Conservation (phyloP, 768 basidiomycete species). For the Xerocomellus intermedius region DNA sequence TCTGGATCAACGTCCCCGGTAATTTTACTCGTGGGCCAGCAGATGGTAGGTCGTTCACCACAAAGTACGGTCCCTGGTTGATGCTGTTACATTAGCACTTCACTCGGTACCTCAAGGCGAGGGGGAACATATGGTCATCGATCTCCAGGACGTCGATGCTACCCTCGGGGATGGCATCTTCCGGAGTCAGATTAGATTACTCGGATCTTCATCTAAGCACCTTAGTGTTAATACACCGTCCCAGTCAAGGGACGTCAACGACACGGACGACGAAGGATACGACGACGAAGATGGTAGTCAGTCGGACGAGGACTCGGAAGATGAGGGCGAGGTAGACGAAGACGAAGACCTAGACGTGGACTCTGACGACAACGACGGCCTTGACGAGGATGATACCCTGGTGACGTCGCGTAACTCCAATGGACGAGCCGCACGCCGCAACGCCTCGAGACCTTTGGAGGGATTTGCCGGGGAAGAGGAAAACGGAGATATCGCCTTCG, state of each 20-base stretch:
- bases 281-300: conserved; percentile 15
- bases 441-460: conserved; percentile 35
- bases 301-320: conserved; percentile 17
- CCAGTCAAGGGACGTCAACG: conserved; percentile 32
- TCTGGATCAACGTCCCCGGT: conserved; percentile 96
- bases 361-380: background rate
- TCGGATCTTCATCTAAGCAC: conserved; percentile 76
- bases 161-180: conserved; percentile 86
- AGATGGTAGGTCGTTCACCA: conserved; percentile 46
- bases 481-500: conserved; percentile 56
- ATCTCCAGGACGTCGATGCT: conserved; percentile 79
- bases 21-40: conserved; percentile 81
- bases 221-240: conserved; percentile 46
- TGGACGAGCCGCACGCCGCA: conserved; percentile 53
- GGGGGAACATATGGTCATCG: conserved; percentile 97
- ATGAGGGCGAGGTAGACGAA: background rate
- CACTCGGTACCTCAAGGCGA: conserved; percentile 80
- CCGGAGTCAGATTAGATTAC: conserved; percentile 76
- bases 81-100: conserved; percentile 43
- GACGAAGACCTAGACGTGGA: background rate
- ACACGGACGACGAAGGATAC: conserved; percentile 35
- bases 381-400: conserved; percentile 4
- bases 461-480: conserved; percentile 37
- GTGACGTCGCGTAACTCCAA: conserved; percentile 29
- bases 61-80: background rate